Evolutionary conservation across 148 eudicot genomes (phyloP).

Genomic region (Camellia granthamiana): DNA sequence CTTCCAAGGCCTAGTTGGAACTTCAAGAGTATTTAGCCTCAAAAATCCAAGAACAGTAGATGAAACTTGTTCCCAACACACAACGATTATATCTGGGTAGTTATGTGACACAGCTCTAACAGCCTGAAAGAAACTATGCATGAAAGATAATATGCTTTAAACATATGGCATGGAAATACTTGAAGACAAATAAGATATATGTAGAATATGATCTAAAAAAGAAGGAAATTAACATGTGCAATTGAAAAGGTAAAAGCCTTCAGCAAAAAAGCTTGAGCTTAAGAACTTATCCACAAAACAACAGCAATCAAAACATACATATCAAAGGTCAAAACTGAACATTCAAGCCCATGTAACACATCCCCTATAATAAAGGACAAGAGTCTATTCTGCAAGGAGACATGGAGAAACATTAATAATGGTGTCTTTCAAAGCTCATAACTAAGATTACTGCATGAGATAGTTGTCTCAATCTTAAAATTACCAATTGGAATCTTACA

Average conservation of each 20-base stretch:
- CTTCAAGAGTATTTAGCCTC: slow-evolving; percentile 33
- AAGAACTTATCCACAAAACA: neutral
- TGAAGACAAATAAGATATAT: neutral
- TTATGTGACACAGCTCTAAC: slow-evolving; percentile 91
- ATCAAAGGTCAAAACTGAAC: neutral
- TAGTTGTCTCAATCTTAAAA: neutral
- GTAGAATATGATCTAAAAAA: neutral
- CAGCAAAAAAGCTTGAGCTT: neutral
- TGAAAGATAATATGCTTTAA: slow-evolving; percentile 8
- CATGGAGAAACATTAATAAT: neutral
- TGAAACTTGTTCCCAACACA: slow-evolving; percentile 74
- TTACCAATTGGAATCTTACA: neutral
- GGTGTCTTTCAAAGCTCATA: neutral
- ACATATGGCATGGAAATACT: neutral
- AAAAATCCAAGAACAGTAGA: slow-evolving; percentile 41
- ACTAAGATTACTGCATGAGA: neutral
- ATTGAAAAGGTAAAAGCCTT: neutral
- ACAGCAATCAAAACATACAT: neutral
- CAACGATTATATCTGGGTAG: slow-evolving; percentile 65
- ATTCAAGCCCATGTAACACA: neutral
- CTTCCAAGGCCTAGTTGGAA: slow-evolving; percentile 36
- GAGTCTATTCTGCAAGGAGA: neutral
- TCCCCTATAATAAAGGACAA: neutral
- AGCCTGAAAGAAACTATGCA: slow-evolving; percentile 58
- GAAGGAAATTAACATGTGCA: neutral